phyloP scores from a whole-genome alignment of 805 yeast species.

The Candida insectorum region DNA sequence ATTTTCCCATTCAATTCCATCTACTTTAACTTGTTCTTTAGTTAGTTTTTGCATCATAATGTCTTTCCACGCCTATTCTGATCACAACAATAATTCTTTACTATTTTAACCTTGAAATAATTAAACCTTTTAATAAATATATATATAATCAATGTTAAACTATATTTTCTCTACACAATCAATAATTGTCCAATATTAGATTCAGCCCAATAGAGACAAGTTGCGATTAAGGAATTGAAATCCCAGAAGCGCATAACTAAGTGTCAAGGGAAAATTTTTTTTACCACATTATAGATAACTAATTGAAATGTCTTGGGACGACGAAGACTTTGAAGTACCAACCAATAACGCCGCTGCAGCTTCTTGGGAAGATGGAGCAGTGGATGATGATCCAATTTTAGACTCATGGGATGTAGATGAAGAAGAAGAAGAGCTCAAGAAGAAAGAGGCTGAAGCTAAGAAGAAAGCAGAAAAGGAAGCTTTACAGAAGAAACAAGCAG shows the following conservation, averaged over 20 bases:
- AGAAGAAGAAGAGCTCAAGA: conserved; percentile 59
- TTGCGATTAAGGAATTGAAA: not conserved
- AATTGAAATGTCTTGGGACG: conserved; percentile 71
- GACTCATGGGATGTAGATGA: conserved; percentile 89
- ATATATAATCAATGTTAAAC: too few species aligned
- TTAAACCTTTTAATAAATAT: too few species aligned
- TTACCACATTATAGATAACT: conserved; percentile 1
- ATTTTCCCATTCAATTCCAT: conserved; percentile 6
- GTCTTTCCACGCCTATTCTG: too few species aligned
- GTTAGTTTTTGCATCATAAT: not conserved
- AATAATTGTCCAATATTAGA: too few species aligned
- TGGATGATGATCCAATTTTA: conserved; percentile 67
- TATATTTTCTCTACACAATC: too few species aligned
- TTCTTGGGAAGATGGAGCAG: conserved; percentile 82
- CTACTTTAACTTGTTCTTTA: not conserved
- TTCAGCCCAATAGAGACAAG: too few species aligned
- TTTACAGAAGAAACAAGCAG: conserved; percentile 40
- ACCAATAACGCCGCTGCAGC: conserved; percentile 48
- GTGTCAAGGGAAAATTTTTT: not conserved
- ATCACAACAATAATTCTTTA: too few species aligned
- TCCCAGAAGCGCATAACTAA: not conserved
- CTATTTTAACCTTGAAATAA: too few species aligned
- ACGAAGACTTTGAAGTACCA: conserved; percentile 83
- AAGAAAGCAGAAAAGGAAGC: conserved; percentile 43
- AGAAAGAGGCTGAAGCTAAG: conserved; percentile 40